Conservation (phyloP, 306 rosid species). For the Geum urbanum region DNA sequence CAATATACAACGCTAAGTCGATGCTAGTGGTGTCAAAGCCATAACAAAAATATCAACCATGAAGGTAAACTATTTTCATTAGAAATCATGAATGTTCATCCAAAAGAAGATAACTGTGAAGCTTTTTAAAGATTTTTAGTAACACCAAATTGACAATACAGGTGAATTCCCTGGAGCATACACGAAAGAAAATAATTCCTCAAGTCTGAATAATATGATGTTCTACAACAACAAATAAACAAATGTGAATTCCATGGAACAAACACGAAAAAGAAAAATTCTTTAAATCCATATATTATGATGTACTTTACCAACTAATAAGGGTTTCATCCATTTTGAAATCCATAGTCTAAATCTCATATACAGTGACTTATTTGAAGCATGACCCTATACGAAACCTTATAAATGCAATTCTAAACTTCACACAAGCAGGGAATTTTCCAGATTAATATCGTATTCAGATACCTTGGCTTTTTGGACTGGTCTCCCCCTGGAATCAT, state of each 20-base stretch:
- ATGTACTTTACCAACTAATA: too few species aligned
- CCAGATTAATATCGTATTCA: neutral
- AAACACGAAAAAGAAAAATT: too few species aligned
- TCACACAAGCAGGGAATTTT: neutral
- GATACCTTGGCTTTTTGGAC: conserved; percentile 27
- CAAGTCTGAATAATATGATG: conserved; percentile 1
- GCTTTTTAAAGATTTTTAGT: neutral
- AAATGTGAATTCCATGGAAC: too few species aligned
- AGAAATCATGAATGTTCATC: neutral
- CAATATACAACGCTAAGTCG: neutral
- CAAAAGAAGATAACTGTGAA: neutral
- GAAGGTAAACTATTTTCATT: neutral
- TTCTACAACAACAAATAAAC: too few species aligned
- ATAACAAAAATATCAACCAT: neutral
- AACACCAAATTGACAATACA: neutral
- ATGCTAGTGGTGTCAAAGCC: neutral
- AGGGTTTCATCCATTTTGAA: neutral
- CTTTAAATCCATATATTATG: too few species aligned
- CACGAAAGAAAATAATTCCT: neutral
- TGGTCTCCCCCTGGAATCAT: conserved; percentile 45
- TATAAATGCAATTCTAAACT: neutral
- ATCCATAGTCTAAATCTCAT: neutral
- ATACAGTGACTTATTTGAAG: neutral
- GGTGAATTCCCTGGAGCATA: neutral
- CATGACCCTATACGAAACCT: neutral